These are phyloP conservation scores for Annona cherimola DNA, from an alignment of 164 flowering plant genomes.

Conservation along the genomic window DNA sequence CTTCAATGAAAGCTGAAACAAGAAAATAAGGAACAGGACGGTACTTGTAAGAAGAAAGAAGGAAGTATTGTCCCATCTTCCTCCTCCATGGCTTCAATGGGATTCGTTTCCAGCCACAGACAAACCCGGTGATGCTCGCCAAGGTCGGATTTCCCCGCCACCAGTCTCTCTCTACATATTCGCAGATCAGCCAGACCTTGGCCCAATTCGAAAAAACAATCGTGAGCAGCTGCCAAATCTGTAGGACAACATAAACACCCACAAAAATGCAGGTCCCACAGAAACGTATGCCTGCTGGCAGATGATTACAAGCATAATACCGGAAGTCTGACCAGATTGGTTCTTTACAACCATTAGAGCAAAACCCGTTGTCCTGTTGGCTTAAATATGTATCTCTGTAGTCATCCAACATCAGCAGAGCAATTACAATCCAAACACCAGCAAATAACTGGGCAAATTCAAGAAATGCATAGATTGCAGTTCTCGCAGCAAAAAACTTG, in stretches of 20 bases:
- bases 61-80: not conserved
- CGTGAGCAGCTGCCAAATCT: not conserved
- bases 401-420: not conserved
- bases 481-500: no score
- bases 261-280: no score
- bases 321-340: not conserved
- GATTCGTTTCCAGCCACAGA: not conserved
- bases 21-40: not conserved
- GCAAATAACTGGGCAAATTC: not conserved
- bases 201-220: not conserved
- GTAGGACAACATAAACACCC: no score
- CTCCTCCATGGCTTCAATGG: not conserved
- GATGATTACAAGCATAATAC: not conserved
- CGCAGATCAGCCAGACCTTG: not conserved
- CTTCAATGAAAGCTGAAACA: not conserved
- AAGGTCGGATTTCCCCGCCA: not conserved
- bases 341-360: not conserved
- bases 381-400: not conserved
- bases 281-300: no score
- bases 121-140: not conserved
- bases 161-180: not conserved
- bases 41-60: not conserved
- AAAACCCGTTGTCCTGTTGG: not conserved
- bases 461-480: not conserved
- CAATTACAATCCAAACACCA: not conserved